Percentiles rank a stretch among this genome's conserved stretches.
These are phyloP conservation scores for Dioscorea dumetorum DNA, from an alignment of 106 monocot species.

Conservation along the genomic window DNA sequence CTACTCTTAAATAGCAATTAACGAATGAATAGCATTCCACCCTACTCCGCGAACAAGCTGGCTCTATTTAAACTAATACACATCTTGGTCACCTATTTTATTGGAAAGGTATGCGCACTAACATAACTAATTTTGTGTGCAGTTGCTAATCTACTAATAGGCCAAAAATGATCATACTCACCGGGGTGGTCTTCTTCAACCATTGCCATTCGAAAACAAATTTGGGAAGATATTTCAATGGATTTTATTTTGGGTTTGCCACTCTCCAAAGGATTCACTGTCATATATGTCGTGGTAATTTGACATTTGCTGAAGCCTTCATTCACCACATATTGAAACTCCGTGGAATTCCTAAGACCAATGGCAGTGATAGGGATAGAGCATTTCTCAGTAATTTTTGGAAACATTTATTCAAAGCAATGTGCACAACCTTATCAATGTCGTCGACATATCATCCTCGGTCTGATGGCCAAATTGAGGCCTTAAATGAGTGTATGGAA, in stretches of 20 bases:
- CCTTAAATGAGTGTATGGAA: background rate
- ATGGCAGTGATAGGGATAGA: background rate
- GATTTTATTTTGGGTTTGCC: background rate
- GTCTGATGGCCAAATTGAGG: background rate
- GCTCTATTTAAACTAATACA: background rate
- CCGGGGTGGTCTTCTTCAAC: background rate
- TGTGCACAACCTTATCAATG: background rate
- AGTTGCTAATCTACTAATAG: background rate
- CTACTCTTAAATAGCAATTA: background rate
- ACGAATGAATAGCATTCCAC: background rate
- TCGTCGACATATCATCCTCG: background rate
- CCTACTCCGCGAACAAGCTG: background rate
- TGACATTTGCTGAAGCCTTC: background rate
- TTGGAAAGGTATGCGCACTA: background rate
- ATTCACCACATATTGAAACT: background rate
- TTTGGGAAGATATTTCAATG: background rate
- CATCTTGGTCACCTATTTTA: background rate
- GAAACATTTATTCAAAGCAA: background rate
- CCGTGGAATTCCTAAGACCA: background rate
- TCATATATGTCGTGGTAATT: background rate
- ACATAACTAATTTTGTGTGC: background rate
- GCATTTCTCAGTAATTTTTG: background rate
- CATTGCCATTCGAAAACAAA: background rate
- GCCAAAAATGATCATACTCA: background rate
- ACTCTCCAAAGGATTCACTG: background rate